These are phyloP conservation scores for Phytophthora aleatoria DNA, from an alignment of 352 stramenopile species.

Conservation along the genomic window DNA sequence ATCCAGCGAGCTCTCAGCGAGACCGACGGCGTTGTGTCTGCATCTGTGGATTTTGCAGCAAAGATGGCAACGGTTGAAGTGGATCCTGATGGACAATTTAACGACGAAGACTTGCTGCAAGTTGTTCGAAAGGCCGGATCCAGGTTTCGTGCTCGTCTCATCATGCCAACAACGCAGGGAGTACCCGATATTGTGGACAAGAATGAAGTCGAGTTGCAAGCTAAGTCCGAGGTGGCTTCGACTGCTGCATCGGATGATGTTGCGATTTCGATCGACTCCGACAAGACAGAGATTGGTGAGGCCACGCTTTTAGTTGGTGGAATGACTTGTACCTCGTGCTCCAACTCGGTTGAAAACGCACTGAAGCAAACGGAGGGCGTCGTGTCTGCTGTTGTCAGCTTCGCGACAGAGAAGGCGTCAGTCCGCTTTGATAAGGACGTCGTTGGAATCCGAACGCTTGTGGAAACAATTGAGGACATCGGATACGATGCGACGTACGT, in stretches of 20 bases:
- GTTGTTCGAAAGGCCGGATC: conserved; percentile 40
- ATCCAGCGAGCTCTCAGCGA: conserved; percentile 65
- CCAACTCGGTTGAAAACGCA: conserved; percentile 90
- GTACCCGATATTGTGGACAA: neutral
- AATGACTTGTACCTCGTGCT: conserved; percentile 94
- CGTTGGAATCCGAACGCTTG: conserved; percentile 78
- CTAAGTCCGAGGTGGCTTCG: conserved; percentile 16
- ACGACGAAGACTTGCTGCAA: conserved; percentile 61
- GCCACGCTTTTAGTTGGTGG: conserved; percentile 76
- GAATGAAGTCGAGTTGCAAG: conserved; percentile 6
- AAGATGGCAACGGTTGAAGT: conserved; percentile 70
- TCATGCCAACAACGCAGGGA: conserved; percentile 10
- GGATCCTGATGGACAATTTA: conserved; percentile 60
- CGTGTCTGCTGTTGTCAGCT: conserved; percentile 77
- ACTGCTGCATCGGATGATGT: conserved; percentile 33
- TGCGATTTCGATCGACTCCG: conserved; percentile 42
- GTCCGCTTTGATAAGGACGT: conserved; percentile 80
- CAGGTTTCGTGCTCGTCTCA: conserved; percentile 33
- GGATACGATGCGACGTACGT: conserved; percentile 89
- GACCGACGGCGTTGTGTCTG: conserved; percentile 64
- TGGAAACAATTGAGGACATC: conserved; percentile 90
- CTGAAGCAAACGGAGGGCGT: conserved; percentile 82
- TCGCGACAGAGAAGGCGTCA: conserved; percentile 86
- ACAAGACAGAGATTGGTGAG: conserved; percentile 66
- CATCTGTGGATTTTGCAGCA: conserved; percentile 68